Evolutionary conservation across 139 green algal genomes (phyloP), one percentile per base, ranked within the genome.

Genomic region (Penium margaritaceum): DNA sequence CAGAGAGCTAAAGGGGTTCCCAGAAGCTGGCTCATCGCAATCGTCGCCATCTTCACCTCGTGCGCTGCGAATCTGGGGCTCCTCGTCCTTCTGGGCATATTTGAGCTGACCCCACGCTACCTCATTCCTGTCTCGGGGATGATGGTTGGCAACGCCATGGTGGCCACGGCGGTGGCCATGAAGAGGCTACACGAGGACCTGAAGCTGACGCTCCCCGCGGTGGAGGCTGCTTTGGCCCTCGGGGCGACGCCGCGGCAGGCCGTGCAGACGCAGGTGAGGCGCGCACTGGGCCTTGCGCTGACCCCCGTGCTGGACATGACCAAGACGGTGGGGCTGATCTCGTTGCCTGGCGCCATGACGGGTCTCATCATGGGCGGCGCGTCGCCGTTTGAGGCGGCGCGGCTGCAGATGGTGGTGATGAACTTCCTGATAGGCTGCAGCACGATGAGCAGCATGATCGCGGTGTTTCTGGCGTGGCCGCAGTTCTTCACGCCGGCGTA

Each of bases 121-220:
- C 5, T 78, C 7, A 77, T 78, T n/a, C 70, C 70, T 24, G 53
- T 72, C 9, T 27, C 61, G 5, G 70, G 70, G 3, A 78, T 78
- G 70, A 58, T 78, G 62, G 30, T 76, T 3, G 70, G 70, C 19
- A 78, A 72, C 33, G 17, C 61, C 51, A 78, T 78, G 70, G 77
- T 35, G 19, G 58, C 77, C 38, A 75, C 61, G 19, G 70, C 63
- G 12, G 38, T 78, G 19, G 46, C 70, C 6, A 29, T 78, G 32
- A 74, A 78, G 34, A 12, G 58, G 58, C 27, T 72, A 29, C n/a
- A 61, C 12, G 68, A 76, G 57, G n/a, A n/a, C n/a, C n/a, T n/a
- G n/a, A n/a, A n/a, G n/a, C n/a, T n/a, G n/a, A n/a, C n/a, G n/a
- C n/a, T n/a, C n/a, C n/a, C n/a, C n/a, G n/a, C n/a, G n/a, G n/a